Evolutionary conservation across 345 rosid species (phyloP), one percentile per base, ranked within the genome.

Genomic region (Populus alba): DNA sequence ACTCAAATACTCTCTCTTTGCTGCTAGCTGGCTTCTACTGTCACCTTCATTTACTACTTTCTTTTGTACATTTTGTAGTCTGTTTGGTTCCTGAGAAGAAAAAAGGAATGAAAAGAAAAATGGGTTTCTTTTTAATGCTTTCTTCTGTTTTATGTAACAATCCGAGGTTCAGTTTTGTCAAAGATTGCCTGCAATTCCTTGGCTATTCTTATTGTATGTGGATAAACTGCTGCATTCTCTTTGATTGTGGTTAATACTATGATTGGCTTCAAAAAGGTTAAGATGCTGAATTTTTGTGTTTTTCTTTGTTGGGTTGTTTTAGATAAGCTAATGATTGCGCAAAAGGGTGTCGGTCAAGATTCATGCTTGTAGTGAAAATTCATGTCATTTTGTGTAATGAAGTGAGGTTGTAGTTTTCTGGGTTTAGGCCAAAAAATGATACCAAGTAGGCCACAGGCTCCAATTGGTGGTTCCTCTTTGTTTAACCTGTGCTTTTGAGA

Each of bases 381-480:
- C 57, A 1, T 18, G 57, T 51, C 57, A 51, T 51, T 51, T 51
- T 51, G n/a, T 51, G n/a, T 17, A 51, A 51, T 51, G 57, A 51
- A 51, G 18, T 18, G 18, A 6, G 57, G 57, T 7, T 51, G 57
- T 51, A 7, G 18, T 51, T 49, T 51, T 51, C 59, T 53, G 59
- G 23, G 23, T 53, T 20, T 53, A 53, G 59, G 59, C 59, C 59
- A 53, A 53, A 88, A 80, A 70, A 96, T 92, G 99, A 89, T 91
- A 59, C 95, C 93, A 38, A 87, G 97, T 47, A 98, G 98, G 80
- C 87, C 91, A 69, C 87, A 94, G 33, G 85, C 90, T 72, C 94
- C 98, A 17, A 85, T 88, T 70, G 94, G 97, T 66, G 88, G 93
- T 80, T 87, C 92, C 55, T 97, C 83, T 82, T 89, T 59, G 91